These are phyloP conservation scores for Anacardium occidentale DNA, from an alignment of 345 rosid species.

Conservation along the genomic window DNA sequence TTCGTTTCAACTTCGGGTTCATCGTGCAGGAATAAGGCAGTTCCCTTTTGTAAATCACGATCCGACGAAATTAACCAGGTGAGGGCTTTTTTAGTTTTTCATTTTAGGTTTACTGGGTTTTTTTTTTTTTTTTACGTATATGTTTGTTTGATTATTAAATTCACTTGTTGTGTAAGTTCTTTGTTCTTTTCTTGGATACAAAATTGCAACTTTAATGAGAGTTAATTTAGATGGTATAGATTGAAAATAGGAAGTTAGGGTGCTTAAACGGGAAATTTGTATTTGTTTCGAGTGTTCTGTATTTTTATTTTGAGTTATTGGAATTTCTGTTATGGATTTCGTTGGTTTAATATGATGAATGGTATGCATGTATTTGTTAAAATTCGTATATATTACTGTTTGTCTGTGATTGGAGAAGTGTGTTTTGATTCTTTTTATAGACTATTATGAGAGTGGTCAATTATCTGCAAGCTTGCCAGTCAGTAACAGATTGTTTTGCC, in stretches of 20 bases:
- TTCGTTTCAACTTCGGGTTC: neutral
- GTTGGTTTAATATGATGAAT: neutral
- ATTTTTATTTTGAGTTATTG: neutral
- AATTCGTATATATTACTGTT: neutral
- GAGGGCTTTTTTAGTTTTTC: constrained; percentile 8
- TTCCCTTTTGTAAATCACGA: constrained; percentile 23
- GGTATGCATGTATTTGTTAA: neutral
- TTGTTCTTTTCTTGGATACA: neutral
- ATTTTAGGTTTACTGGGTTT: neutral
- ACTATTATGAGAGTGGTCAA: no score
- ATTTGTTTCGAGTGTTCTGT: neutral
- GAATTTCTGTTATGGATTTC: neutral
- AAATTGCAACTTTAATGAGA: neutral
- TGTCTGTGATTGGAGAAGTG: no score
- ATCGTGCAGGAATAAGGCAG: constrained; percentile 19
- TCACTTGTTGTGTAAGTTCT: neutral
- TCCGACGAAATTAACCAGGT: constrained; percentile 24
- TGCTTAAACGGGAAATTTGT: neutral
- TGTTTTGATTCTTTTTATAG: no score
- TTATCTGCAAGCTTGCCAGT: neutral
- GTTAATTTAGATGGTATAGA: neutral
- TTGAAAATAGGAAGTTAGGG: constrained; percentile 9
- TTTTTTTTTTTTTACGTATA: neutral
- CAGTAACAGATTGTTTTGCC: neutral
- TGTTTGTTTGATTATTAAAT: neutral